Conservation (phyloP, 2,329 filamentous ascomycete genomes). For the Plectosphaerella cucumerina region DNA sequence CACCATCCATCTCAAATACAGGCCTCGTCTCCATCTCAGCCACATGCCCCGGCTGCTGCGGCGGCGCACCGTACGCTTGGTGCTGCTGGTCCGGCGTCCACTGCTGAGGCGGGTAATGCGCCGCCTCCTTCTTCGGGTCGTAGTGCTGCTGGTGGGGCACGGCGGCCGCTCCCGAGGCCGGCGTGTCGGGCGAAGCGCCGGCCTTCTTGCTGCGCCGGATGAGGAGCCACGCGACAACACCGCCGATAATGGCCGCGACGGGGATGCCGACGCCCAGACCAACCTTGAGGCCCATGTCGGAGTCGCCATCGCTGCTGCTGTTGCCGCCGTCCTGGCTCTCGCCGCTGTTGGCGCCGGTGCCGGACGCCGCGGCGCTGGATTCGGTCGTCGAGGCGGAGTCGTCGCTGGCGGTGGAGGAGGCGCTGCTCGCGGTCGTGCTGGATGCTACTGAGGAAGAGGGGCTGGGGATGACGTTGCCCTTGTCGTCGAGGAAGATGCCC, state of each 20-base stretch:
- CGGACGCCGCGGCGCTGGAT: neutral
- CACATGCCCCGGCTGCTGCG: too few relatives aligned
- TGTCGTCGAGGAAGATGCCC: constrained; percentile 1
- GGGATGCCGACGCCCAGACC: neutral
- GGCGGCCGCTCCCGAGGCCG: too few relatives aligned
- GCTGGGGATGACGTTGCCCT: neutral
- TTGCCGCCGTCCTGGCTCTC: too few relatives aligned
- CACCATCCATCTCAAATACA: too few relatives aligned
- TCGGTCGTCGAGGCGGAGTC: neutral
- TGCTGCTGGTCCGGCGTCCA: too few relatives aligned
- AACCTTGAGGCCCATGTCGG: neutral
- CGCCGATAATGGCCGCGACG: neutral
- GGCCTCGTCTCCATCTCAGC: too few relatives aligned
- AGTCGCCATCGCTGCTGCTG: neutral
- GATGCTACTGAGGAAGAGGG: neutral
- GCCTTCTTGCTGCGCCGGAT: neutral
- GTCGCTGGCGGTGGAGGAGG: neutral
- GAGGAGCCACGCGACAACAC: neutral
- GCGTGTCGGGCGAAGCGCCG: too few relatives aligned
- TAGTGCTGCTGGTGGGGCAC: too few relatives aligned
- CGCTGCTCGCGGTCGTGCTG: neutral
- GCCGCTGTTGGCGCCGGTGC: neutral
- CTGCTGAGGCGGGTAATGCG: too few relatives aligned
- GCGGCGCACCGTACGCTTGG: too few relatives aligned
- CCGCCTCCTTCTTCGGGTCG: too few relatives aligned